phyloP scores from a whole-genome alignment of 176 grass and related monocot genomes.

The Metroxylon sagu region DNA sequence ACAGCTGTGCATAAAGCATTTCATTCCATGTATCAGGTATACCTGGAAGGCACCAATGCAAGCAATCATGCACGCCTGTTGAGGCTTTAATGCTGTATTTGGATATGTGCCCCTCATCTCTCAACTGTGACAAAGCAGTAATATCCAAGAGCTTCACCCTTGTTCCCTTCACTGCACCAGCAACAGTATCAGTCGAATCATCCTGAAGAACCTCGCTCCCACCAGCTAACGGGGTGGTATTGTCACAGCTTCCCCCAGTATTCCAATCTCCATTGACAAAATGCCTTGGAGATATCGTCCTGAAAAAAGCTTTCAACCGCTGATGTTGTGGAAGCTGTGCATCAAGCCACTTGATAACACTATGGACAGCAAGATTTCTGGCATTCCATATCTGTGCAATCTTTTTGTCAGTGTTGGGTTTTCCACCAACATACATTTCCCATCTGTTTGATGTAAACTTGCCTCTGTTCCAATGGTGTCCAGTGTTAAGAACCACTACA shows the following conservation, averaged over 20 bases:
- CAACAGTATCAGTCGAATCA: constrained; percentile 50
- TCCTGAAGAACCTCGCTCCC: constrained; percentile 68
- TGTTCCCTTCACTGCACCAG: constrained; percentile 59
- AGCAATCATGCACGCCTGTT: constrained; percentile 65
- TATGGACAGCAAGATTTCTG: constrained; percentile 68
- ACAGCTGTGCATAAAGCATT: constrained; percentile 85
- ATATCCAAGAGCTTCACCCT: constrained; percentile 78
- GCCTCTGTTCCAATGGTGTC: constrained; percentile 97
- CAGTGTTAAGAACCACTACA: constrained; percentile 85
- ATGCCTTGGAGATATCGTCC: constrained; percentile 88
- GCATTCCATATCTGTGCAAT: constrained; percentile 46
- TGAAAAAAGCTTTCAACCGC: constrained; percentile 63
- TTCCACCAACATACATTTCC: constrained; percentile 66
- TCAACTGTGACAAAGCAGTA: constrained; percentile 62
- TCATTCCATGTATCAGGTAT: constrained; percentile 96
- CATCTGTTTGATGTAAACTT: constrained; percentile 83
- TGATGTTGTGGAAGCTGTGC: constrained; percentile 38
- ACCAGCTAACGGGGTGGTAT: constrained; percentile 47
- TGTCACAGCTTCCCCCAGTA: constrained; percentile 87
- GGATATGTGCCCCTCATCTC: constrained; percentile 89
- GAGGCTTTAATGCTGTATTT: constrained; percentile 53
- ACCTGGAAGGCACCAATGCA: constrained; percentile 97
- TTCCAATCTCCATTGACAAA: constrained; percentile 98
- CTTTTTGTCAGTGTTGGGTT: constrained; percentile 32
- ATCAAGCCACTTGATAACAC: constrained; percentile 68